Evolutionary conservation across 129 eudicot species (phyloP).

Genomic region (Lactuca sativa): DNA sequence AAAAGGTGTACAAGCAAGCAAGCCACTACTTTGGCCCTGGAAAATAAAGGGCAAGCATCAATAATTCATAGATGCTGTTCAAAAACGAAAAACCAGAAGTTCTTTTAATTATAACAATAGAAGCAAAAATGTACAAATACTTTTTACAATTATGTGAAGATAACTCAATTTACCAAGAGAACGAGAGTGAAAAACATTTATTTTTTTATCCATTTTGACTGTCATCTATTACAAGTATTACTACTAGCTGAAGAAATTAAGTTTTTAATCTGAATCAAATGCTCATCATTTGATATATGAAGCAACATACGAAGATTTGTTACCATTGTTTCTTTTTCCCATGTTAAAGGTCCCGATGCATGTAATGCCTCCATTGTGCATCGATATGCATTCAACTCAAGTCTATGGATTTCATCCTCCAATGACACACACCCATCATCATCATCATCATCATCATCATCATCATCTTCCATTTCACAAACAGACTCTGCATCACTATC

Average conservation of each 20-base stretch:
- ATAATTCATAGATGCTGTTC: constrained; percentile 31
- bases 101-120: constrained; percentile 5
- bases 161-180: constrained; percentile 16
- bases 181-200: neutral
- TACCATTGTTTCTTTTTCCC: constrained; percentile 72
- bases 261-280: constrained; percentile 62
- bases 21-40: constrained; percentile 51
- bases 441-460: neutral
- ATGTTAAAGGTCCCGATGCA: constrained; percentile 82
- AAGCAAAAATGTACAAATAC: constrained; percentile 5
- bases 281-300: constrained; percentile 80
- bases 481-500: constrained; percentile 76
- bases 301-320: constrained; percentile 75
- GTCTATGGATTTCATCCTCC: constrained; percentile 57
- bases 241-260: constrained; percentile 48
- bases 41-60: constrained; percentile 47
- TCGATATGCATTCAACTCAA: constrained; percentile 78
- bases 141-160: constrained; percentile 40
- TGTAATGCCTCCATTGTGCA: constrained; percentile 65
- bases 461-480: constrained; percentile 24
- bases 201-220: neutral
- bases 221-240: constrained; percentile 37
- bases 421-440: constrained; percentile 24
- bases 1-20: constrained; percentile 31
- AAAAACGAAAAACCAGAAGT: neutral